phyloP scores from a whole-genome alignment of 768 basidiomycete species.

The Collybia sp. region DNA sequence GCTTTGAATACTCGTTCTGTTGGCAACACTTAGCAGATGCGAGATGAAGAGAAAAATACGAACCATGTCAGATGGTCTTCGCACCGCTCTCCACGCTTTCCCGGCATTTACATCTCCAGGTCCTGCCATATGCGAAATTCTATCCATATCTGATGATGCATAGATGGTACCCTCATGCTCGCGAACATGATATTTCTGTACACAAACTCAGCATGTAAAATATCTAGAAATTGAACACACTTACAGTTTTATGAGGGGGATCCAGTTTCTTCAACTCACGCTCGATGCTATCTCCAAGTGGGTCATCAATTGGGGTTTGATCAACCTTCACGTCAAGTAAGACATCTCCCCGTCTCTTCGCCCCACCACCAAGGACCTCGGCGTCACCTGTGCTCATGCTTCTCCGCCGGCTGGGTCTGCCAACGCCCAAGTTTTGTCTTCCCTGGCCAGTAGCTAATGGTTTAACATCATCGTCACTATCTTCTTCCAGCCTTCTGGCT shows the following conservation, averaged over 20 bases:
- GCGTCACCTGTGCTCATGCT: slow-evolving; percentile 81
- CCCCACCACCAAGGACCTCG: slow-evolving; percentile 33
- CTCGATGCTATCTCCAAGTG: slow-evolving; percentile 68
- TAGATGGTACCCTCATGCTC: slow-evolving; percentile 76
- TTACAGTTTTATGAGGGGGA: slow-evolving; percentile 29
- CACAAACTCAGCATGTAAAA: slow-evolving; percentile 7
- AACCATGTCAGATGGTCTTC: slow-evolving; percentile 94
- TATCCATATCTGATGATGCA: slow-evolving; percentile 72
- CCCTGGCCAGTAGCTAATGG: slow-evolving; percentile 6
- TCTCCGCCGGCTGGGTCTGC: slow-evolving; percentile 55
- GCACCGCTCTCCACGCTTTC: slow-evolving; percentile 81
- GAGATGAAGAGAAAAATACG: slow-evolving; percentile 15
- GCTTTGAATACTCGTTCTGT: slow-evolving; percentile 91
- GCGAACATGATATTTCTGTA: slow-evolving; percentile 76
- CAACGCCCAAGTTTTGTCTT: slow-evolving; percentile 26
- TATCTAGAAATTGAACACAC: slow-evolving; percentile 24
- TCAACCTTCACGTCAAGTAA: slow-evolving; percentile 34
- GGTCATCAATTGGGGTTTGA: slow-evolving; percentile 31
- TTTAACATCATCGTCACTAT: slow-evolving; percentile 26
- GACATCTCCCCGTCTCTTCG: slow-evolving; percentile 28
- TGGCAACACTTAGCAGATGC: slow-evolving; percentile 2
- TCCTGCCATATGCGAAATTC: slow-evolving; percentile 62
- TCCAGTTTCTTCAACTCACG: slow-evolving; percentile 63
- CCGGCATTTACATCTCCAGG: slow-evolving; percentile 83
- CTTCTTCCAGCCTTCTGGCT: slow-evolving; percentile 50